Percentiles rank a stretch among this genome's conserved stretches.
These are phyloP conservation scores for Piloderma croceum DNA, from an alignment of 768 basidiomycete species.

Conservation along the genomic window DNA sequence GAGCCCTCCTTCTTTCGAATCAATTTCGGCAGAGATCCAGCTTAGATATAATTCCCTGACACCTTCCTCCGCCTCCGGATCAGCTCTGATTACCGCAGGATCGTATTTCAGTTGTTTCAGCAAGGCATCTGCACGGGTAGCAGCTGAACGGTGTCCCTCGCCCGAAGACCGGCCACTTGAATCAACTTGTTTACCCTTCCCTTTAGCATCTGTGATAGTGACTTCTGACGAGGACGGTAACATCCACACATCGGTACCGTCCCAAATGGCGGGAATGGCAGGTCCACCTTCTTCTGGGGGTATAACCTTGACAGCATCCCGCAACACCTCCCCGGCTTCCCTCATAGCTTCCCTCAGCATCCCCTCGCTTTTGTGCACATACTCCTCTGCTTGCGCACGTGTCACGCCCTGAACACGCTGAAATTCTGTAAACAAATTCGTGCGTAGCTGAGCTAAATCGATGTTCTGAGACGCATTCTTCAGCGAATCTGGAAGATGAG, in stretches of 20 bases:
- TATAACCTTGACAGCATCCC: conserved; percentile 88
- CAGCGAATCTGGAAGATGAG: conserved; percentile 60
- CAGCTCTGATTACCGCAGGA: conserved; percentile 66
- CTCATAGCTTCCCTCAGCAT: conserved; percentile 64
- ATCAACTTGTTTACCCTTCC: conserved; percentile 30
- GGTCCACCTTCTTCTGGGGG: conserved; percentile 59
- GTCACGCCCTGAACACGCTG: conserved; percentile 72
- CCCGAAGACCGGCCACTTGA: conserved; percentile 26
- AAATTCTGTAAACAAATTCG: conserved; percentile 58
- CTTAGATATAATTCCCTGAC: conserved; percentile 47
- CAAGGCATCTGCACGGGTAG: conserved; percentile 73
- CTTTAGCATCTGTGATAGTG: conserved; percentile 18
- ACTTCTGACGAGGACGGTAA: conserved; percentile 37
- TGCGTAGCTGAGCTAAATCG: conserved; percentile 64
- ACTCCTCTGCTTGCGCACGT: conserved; percentile 77
- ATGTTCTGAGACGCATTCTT: conserved; percentile 57
- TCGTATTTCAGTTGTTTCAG: conserved; percentile 69
- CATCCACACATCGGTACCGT: conserved; percentile 85
- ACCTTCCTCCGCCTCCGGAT: conserved; percentile 63
- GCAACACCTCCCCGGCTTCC: conserved; percentile 76
- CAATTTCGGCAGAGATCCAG: conserved; percentile 53
- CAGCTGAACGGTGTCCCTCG: conserved; percentile 49
- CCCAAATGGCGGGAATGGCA: conserved; percentile 57
- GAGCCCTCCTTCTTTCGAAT: conserved; percentile 50
- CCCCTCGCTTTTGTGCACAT: conserved; percentile 68